These are phyloP conservation scores for Ophiostoma sp. DNA, from an alignment of 2,329 filamentous ascomycete species.

Conservation along the genomic window DNA sequence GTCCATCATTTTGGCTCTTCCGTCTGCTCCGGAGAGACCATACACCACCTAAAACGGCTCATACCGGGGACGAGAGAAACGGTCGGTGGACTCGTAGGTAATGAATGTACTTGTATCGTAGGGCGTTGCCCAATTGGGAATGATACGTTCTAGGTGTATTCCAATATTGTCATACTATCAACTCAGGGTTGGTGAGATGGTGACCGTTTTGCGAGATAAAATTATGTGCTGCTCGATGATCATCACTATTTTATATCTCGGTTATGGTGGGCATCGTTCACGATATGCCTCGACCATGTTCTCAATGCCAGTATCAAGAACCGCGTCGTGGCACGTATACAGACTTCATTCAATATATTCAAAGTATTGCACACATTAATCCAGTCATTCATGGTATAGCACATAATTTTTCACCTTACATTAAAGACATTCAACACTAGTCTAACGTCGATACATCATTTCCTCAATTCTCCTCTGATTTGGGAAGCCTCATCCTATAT, in stretches of 20 bases:
- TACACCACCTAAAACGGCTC: background rate
- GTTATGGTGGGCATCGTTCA: background rate
- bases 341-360: too few species aligned
- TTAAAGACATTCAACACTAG: too few species aligned
- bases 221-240: background rate
- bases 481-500: background rate
- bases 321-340: too few species aligned
- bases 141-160: background rate
- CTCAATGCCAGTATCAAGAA: too few species aligned
- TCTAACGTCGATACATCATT: too few species aligned
- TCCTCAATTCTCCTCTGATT: too few species aligned
- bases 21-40: constrained; percentile 9
- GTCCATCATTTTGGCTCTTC: background rate
- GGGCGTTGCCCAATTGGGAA: background rate
- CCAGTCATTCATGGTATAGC: too few species aligned
- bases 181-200: background rate
- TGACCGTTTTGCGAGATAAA: background rate
- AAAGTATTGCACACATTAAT: too few species aligned
- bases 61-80: background rate
- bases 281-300: background rate
- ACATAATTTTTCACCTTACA: too few species aligned
- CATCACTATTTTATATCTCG: background rate
- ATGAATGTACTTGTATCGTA: background rate
- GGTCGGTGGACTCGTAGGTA: background rate
- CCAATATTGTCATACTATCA: background rate